Evolutionary conservation across 1,139 yeast genomes (phyloP).

Genomic region (Petasospora rhodanensis): DNA sequence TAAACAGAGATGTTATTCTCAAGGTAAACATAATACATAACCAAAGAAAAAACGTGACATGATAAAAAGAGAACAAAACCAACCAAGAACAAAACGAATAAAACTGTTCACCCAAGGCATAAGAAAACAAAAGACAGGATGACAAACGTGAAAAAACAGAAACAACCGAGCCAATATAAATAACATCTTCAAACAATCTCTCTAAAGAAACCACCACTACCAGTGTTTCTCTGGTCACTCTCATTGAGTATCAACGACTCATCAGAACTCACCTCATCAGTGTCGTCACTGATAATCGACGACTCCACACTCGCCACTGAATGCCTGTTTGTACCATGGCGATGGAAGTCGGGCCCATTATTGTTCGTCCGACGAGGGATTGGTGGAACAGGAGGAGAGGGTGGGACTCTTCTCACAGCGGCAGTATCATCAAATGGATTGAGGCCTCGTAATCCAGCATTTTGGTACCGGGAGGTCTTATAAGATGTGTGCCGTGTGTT

Average conservation of each 20-base stretch:
- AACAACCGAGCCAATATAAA: not conserved
- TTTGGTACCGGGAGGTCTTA: constrained; percentile 17
- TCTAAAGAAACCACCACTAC: constrained; percentile 19
- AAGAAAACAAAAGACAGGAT: too few relatives aligned
- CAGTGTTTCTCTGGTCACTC: constrained; percentile 2
- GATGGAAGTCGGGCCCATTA: constrained; percentile 10
- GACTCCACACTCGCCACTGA: constrained; percentile 20
- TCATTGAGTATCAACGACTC: constrained; percentile 18
- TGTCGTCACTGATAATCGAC: constrained; percentile 21
- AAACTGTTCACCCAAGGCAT: too few relatives aligned
- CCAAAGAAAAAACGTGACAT: too few relatives aligned
- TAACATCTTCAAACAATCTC: constrained; percentile 17
- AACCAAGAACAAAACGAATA: too few relatives aligned
- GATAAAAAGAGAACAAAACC: too few relatives aligned
- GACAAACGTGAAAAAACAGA: not conserved
- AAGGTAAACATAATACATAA: too few relatives aligned
- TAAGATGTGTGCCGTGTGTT: constrained; percentile 4
- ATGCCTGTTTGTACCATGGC: constrained; percentile 19
- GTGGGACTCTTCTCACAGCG: constrained; percentile 10
- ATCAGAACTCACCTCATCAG: constrained; percentile 21
- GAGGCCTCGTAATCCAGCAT: constrained; percentile 9
- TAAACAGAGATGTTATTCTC: too few relatives aligned
- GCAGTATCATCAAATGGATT: constrained; percentile 18
- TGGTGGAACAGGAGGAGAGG: constrained; percentile 22
- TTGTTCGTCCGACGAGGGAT: constrained; percentile 16